Percentiles rank a stretch among this genome's conserved stretches.
phyloP scores from a whole-genome alignment of 331 rosid genomes.

The Phaseolus coccineus region DNA sequence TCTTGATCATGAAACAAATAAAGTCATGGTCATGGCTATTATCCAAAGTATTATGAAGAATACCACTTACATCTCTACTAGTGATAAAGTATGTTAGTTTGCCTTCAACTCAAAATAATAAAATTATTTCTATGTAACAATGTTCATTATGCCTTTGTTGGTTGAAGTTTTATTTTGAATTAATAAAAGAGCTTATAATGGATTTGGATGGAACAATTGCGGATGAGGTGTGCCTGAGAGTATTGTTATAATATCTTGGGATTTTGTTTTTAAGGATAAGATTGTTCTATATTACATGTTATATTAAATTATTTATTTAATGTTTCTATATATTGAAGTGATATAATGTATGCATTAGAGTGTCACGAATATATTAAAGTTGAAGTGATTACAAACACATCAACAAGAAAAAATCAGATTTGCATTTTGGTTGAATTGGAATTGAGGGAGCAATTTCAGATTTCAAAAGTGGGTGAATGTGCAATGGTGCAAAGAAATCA shows the following conservation, averaged over 20 bases:
- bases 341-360: too few species aligned
- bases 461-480: too few species aligned
- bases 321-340: background rate
- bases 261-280: conserved; percentile 22
- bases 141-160: conserved; percentile 51
- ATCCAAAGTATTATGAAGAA: too few species aligned
- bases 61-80: conserved; percentile 68
- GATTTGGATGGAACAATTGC: conserved; percentile 76
- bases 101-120: conserved; percentile 41
- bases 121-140: conserved; percentile 25
- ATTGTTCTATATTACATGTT: conserved; percentile 6
- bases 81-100: conserved; percentile 71
- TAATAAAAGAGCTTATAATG: conserved; percentile 87
- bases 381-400: too few species aligned
- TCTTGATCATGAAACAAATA: too few species aligned
- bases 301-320: conserved; percentile 4
- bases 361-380: too few species aligned
- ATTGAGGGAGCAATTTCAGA: too few species aligned
- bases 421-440: too few species aligned
- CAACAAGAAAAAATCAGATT: too few species aligned
- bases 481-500: too few species aligned
- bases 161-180: conserved; percentile 91
- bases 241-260: conserved; percentile 5
- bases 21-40: too few species aligned
- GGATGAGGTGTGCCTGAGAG: conserved; percentile 74